Conservation (phyloP, 139 green algal genomes). For the Closterium sp. region DNA sequence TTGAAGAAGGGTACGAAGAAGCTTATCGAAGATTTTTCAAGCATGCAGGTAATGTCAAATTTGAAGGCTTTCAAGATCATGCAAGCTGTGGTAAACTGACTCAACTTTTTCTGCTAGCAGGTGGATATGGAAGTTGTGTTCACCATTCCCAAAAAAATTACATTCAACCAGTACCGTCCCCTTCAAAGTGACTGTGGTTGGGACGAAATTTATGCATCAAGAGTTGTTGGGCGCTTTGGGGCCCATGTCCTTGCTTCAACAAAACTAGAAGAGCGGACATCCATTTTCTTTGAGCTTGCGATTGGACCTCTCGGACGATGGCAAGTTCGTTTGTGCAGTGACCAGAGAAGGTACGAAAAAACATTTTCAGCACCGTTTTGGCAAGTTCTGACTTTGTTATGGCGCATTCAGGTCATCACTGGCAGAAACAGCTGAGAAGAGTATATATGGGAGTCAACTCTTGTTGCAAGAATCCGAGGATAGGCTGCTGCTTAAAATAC, state of each 20-base stretch:
- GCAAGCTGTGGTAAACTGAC: too few species aligned
- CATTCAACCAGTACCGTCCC: not conserved
- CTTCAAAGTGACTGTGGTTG: conserved; percentile 1
- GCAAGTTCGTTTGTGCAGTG: conserved; percentile 18
- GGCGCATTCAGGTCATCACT: not conserved
- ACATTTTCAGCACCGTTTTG: not conserved
- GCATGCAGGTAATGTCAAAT: not conserved
- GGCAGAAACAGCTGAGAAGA: not conserved
- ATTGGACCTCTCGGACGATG: not conserved
- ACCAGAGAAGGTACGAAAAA: conserved; percentile 2
- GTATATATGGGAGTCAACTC: not conserved
- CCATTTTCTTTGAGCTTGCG: conserved; percentile 40
- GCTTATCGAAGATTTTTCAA: not conserved
- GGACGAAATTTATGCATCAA: not conserved
- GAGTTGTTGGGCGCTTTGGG: conserved; percentile 32
- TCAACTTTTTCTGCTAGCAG: not conserved
- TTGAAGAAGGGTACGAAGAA: not conserved
- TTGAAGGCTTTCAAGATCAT: not conserved
- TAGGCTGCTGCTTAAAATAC: not conserved
- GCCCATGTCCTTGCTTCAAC: not conserved
- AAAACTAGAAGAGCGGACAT: conserved; percentile 5
- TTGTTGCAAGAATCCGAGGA: not conserved
- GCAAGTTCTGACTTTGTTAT: not conserved
- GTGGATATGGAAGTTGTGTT: conserved; percentile 12
- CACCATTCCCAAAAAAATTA: not conserved